Evolutionary conservation across 2,329 filamentous ascomycete species (phyloP).

Genomic region (Stylonectria norvegica): DNA sequence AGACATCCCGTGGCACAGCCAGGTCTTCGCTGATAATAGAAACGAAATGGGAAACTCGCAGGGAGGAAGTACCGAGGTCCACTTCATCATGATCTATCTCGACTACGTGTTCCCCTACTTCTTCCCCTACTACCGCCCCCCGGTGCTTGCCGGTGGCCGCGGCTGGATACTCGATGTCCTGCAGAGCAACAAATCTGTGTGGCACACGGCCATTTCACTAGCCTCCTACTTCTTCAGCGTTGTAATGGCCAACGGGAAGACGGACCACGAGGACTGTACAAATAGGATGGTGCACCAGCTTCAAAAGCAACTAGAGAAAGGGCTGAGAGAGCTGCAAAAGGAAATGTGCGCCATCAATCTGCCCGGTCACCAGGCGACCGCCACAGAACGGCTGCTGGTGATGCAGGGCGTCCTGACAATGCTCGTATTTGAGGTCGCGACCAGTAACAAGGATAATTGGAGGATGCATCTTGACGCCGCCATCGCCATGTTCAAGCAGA

Average conservation of each 20-base stretch:
- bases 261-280: constrained; percentile 35
- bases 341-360: constrained; percentile 39
- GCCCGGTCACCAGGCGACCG: constrained; percentile 28
- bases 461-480: constrained; percentile 50
- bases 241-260: constrained; percentile 34
- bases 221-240: constrained; percentile 56
- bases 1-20: constrained; percentile 32
- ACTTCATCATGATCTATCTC: constrained; percentile 56
- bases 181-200: constrained; percentile 54
- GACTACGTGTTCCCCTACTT: constrained; percentile 61
- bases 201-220: constrained; percentile 54
- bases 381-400: constrained; percentile 36
- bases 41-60: constrained; percentile 20
- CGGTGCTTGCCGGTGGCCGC: constrained; percentile 52
- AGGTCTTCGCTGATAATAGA: constrained; percentile 19
- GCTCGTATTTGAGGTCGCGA: constrained; percentile 49
- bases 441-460: constrained; percentile 46
- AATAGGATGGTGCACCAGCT: constrained; percentile 37
- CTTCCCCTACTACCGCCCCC: constrained; percentile 60
- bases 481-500: constrained; percentile 46
- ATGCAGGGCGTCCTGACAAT: constrained; percentile 53
- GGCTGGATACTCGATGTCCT: constrained; percentile 59
- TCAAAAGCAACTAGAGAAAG: constrained; percentile 43
- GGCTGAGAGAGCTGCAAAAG: constrained; percentile 42
- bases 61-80: constrained; percentile 29